Evolutionary conservation across 148 eudicot genomes (phyloP).

Genomic region (Cornus florida): DNA sequence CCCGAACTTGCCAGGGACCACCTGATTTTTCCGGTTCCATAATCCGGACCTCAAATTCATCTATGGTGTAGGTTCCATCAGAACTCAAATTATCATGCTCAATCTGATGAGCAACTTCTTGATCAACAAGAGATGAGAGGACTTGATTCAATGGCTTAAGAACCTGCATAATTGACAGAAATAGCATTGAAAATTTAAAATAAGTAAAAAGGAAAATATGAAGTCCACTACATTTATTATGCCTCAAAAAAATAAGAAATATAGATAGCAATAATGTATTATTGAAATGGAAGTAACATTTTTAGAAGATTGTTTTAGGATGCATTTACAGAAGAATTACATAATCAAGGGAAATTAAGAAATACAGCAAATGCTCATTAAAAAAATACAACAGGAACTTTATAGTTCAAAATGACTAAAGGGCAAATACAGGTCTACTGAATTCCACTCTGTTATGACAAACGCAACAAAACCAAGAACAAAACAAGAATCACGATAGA

Average conservation of each 20-base stretch:
- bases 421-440: background rate
- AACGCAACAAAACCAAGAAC: no score
- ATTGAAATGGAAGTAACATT: background rate
- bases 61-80: conserved; percentile 78
- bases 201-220: background rate
- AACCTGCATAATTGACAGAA: conserved; percentile 45
- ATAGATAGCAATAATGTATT: no score
- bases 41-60: conserved; percentile 92
- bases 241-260: background rate
- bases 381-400: background rate
- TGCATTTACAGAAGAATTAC: background rate
- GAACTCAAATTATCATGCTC: conserved; percentile 69
- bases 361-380: background rate
- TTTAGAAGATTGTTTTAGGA: background rate
- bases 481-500: no score
- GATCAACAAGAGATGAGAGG: conserved; percentile 84
- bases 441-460: background rate
- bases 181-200: background rate
- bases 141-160: conserved; percentile 92
- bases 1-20: conserved; percentile 91
- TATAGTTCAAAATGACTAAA: background rate
- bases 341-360: background rate
- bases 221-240: background rate
- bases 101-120: conserved; percentile 80
- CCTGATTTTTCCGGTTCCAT: conserved; percentile 90